Conservation (phyloP, 2,329 filamentous ascomycete species). For the Phoma sp. region DNA sequence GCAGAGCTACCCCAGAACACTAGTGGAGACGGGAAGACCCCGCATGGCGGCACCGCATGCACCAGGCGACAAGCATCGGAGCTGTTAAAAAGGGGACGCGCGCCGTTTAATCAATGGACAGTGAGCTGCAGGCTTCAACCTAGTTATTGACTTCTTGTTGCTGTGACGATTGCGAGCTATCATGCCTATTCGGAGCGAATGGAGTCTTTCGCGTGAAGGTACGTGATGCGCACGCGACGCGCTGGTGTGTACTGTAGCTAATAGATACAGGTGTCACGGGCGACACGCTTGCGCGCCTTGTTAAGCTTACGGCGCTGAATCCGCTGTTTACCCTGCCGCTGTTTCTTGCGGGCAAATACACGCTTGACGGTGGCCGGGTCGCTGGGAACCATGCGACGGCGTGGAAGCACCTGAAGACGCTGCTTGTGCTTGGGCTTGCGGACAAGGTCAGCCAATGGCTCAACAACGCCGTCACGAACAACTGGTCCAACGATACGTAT, state of each 20-base stretch:
- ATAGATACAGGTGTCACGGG: constrained; percentile 46
- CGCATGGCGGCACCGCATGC: constrained; percentile 4
- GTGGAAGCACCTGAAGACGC: constrained; percentile 61
- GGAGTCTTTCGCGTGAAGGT: constrained; percentile 51
- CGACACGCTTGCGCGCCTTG: constrained; percentile 65
- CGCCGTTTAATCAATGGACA: not conserved
- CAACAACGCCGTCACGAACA: constrained; percentile 60
- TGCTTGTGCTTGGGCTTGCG: constrained; percentile 62
- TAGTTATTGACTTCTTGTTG: not conserved
- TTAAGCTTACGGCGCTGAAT: constrained; percentile 69
- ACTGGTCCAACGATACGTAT: constrained; percentile 63
- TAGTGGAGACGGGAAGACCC: not conserved
- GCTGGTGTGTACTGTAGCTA: not conserved
- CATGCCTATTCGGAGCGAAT: constrained; percentile 51
- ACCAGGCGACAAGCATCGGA: not conserved
- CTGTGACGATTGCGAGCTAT: not conserved
- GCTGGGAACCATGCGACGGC: constrained; percentile 58
- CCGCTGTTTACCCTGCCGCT: constrained; percentile 70
- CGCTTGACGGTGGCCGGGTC: constrained; percentile 66
- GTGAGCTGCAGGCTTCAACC: not conserved
- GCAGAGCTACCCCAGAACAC: not conserved
- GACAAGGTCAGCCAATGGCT: constrained; percentile 60
- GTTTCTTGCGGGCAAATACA: constrained; percentile 68
- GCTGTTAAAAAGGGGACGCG: not conserved
- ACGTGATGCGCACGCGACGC: constrained; percentile 12